Base-by-base conservation (phyloP, 169 alveolate genomes). In the Cryptosporidium muris region DNA sequence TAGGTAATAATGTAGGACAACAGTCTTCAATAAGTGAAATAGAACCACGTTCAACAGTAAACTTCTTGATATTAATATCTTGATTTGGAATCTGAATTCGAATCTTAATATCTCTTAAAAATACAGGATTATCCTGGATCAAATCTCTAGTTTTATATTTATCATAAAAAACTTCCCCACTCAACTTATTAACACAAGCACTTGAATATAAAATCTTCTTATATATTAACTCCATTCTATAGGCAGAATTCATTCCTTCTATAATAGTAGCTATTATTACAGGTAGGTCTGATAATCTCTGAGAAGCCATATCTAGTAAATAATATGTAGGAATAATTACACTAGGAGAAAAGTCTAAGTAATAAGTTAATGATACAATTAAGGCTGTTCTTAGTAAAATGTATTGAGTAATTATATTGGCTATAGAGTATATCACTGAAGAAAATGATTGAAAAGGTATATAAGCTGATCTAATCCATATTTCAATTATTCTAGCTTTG, bases 251-350 rank as follows among this genome's bases (percentile, higher is more conserved):
- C 54, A 58, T 74, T 9, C 85, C 85, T 8, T 74, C 85, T 9
- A 74, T 58, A 12, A 74, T 74, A 0, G 85, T 74, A n/a, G 85
- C 54, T n/a, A 74, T 74, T 16, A 74, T 16, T 34, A 74, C 9
- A 5, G 85, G 85, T 12, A 74, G 49, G 63, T 74, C 85, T 3
- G 85, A 40, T 2, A 74, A 51, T 43, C 85, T 56, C 40, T 74
- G 85, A 12, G 85, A 74, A 49, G 60, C 54, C 68, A 74, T 56
- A n/a, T 74, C 85, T 25, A 74, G 54, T 37, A 74, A 66, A 45
- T 36, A 74, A 34, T 60, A 74, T 2, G 85, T 58, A 1, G 85
- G 54, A 60, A 74, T 14, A 2, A 74, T 74, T 56, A 58, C 60
- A 51, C 85, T 62, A 5, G 85, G 63, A 11, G 85, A 48, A 14